phyloP scores from a whole-genome alignment of 495 filamentous ascomycete genomes.

The Apiosordaria backusii region DNA sequence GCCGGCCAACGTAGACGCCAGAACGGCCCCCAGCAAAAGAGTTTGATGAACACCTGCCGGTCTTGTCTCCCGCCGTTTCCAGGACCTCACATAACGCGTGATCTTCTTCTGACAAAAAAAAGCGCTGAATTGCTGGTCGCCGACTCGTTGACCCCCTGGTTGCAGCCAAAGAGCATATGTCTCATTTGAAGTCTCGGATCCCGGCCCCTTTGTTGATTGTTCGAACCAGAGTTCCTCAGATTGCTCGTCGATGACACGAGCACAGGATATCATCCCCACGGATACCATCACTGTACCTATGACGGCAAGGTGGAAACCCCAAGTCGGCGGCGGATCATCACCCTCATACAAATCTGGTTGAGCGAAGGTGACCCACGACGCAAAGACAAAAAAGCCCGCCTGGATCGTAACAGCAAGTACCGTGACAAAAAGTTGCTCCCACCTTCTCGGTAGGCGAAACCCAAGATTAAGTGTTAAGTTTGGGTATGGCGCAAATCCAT shows the following conservation, averaged over 20 bases:
- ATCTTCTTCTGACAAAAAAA: background rate
- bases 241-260: background rate
- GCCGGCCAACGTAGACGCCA: no score
- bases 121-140: background rate
- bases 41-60: no score
- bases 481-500: conserved; percentile 33
- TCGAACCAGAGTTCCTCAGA: background rate
- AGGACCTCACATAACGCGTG: background rate
- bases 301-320: background rate
- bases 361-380: background rate
- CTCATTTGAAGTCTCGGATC: background rate
- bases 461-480: conserved; percentile 49
- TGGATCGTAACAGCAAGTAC: background rate
- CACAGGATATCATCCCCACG: background rate
- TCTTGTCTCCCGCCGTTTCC: no score
- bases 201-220: background rate
- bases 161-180: background rate
- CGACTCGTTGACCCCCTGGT: background rate
- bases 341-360: background rate
- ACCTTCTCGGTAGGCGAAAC: background rate
- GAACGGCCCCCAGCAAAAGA: no score
- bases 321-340: background rate
- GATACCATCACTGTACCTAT: background rate
- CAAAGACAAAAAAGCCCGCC: background rate
- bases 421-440: background rate